Percentiles rank a stretch among this genome's conserved stretches.
Evolutionary conservation across 768 basidiomycete species (phyloP).

Genomic region (Panaeolus cyanescens): DNA sequence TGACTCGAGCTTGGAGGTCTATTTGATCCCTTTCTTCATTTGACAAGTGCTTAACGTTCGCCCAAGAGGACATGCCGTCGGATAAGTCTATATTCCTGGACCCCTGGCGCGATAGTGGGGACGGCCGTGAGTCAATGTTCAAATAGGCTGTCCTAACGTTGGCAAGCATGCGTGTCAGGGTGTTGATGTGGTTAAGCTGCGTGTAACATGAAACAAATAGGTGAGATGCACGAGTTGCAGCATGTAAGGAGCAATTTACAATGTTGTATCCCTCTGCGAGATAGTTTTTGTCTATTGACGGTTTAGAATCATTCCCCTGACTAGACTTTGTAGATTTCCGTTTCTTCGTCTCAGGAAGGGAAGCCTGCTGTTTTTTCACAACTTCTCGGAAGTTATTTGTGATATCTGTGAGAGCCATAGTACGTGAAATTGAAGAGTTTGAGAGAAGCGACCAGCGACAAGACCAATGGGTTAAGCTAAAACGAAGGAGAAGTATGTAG

Average conservation of each 20-base stretch:
- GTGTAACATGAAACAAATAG: neutral
- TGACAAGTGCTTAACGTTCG: slow-evolving; percentile 67
- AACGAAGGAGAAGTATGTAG: neutral
- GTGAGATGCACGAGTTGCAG: neutral
- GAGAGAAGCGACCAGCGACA: slow-evolving; percentile 6
- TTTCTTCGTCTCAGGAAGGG: slow-evolving; percentile 47
- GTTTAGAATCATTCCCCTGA: slow-evolving; percentile 37
- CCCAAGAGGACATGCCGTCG: slow-evolving; percentile 52
- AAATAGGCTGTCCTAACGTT: slow-evolving; percentile 87
- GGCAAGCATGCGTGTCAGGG: slow-evolving; percentile 69
- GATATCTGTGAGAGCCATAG: slow-evolving; percentile 61
- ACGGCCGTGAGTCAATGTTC: slow-evolving; percentile 63
- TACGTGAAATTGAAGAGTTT: neutral
- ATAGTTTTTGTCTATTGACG: slow-evolving; percentile 62
- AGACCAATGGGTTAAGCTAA: slow-evolving; percentile 1
- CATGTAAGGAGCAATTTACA: slow-evolving; percentile 31
- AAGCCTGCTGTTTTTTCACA: slow-evolving; percentile 47
- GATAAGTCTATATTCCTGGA: slow-evolving; percentile 58
- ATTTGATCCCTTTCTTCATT: slow-evolving; percentile 96
- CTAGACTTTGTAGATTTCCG: slow-evolving; percentile 42
- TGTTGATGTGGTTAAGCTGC: slow-evolving; percentile 74
- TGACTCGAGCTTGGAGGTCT: slow-evolving; percentile 87
- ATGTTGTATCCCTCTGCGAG: slow-evolving; percentile 76
- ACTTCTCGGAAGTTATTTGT: slow-evolving; percentile 63
- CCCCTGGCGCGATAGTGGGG: slow-evolving; percentile 54